These are phyloP conservation scores for Pleurotus eryngii DNA, from an alignment of 768 basidiomycete genomes.

Conservation along the genomic window DNA sequence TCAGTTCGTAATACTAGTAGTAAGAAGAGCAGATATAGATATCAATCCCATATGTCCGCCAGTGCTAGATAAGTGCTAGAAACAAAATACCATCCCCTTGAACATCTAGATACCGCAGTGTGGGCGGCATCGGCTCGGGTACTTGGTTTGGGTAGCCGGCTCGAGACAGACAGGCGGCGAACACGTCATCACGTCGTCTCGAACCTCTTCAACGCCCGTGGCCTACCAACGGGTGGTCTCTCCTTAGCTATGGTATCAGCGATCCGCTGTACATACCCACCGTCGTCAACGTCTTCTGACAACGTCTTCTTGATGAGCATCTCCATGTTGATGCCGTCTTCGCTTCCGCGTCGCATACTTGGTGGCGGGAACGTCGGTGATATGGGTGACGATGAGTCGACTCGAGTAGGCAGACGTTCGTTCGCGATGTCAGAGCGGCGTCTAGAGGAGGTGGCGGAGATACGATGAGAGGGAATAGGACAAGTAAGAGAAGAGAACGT, in stretches of 20 bases:
- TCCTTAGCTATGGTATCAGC: conserved; percentile 62
- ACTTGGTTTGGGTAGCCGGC: too few species aligned
- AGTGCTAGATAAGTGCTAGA: too few species aligned
- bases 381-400: conserved; percentile 34
- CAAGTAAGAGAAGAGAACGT: conserved; percentile 24
- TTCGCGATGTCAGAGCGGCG: conserved; percentile 72
- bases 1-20: too few species aligned
- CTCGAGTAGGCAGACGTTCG: conserved; percentile 60
- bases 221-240: conserved; percentile 40
- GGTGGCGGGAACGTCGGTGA: conserved; percentile 56
- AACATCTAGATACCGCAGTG: too few species aligned
- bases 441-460: conserved; percentile 28
- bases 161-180: too few species aligned
- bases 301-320: conserved; percentile 59
- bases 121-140: too few species aligned
- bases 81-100: too few species aligned
- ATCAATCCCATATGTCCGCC: too few species aligned
- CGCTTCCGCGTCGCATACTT: conserved; percentile 52
- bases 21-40: too few species aligned
- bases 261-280: conserved; percentile 53
- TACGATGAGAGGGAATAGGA: not conserved
- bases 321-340: conserved; percentile 58
- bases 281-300: conserved; percentile 54
- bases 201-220: conserved; percentile 57
- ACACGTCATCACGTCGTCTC: conserved; percentile 42